Evolutionary conservation across 2,329 filamentous ascomycete species (phyloP), one percentile per base, ranked within the genome.

Genomic region (Leptographium wingfieldii): DNA sequence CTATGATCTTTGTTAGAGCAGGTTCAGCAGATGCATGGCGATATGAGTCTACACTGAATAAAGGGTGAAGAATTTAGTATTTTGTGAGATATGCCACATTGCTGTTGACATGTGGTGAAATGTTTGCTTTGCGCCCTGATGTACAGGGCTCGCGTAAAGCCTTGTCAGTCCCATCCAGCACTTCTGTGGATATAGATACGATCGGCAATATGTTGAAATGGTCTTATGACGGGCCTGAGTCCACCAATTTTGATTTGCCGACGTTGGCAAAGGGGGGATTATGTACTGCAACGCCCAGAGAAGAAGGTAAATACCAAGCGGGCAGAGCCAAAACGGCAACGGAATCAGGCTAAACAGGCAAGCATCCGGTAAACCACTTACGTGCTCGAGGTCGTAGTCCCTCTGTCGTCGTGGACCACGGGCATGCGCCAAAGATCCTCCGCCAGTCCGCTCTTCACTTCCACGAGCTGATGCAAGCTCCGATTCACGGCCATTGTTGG

Each of bases 321-420:
- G 56, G 52, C n/a, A 56, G 16, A 56, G 11, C 55, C 57, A 54
- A 51, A 49, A 53, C 16, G 56, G 61, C 40, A 51, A 31, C 22
- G 12, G 19, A 55, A n/a, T 10, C 27, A 31, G n/a, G 5, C 29
- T 6, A 43, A 57, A 25, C 4, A 40, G 7, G 31, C 51, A 19
- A 19, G 2, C 9, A n/a, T 29, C 9, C 35, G 16, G 43, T 16
- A 1, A 1, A 53, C 29, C n/a, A 80, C 82, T 80, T 70, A 91
- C 89, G 78, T 86, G 86, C 70, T 95, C 90, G 58, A 94, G 80
- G 63, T 95, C 90, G 71, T 86, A 89, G 68, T 95, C 90, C 62
- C 90, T 82, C 62, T 85, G 83, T 66, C 90, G 79, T 71, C 90
- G 84, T 56, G 86, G 86, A 22, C 87, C 87, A 62, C 88, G 78